Percentiles rank a stretch among this genome's conserved stretches.
These are phyloP conservation scores for Vigna radiata DNA, from an alignment of 306 rosid genomes.

Conservation along the genomic window DNA sequence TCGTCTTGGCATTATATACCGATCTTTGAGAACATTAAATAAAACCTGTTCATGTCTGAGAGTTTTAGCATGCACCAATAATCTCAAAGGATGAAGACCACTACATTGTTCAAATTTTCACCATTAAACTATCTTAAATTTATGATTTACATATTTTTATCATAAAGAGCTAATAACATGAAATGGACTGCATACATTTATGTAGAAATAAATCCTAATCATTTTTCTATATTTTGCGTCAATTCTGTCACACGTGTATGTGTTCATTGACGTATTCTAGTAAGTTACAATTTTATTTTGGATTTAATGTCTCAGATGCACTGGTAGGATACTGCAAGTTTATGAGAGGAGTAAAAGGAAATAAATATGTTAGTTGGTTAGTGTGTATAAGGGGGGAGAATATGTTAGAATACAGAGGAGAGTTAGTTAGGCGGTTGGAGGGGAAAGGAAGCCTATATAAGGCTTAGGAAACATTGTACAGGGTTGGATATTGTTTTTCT, in stretches of 20 bases:
- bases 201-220: neutral
- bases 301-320: no score
- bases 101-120: slow-evolving; percentile 17
- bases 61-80: slow-evolving; percentile 33
- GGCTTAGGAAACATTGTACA: no score
- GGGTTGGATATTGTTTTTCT: no score
- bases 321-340: no score
- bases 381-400: no score
- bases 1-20: slow-evolving; percentile 84
- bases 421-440: no score
- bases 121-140: slow-evolving; percentile 18
- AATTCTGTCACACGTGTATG: neutral
- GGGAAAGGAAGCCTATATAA: no score
- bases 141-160: slow-evolving; percentile 18
- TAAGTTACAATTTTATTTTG: no score
- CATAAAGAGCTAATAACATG: slow-evolving; percentile 2
- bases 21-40: slow-evolving; percentile 74
- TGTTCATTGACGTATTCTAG: no score
- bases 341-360: no score
- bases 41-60: slow-evolving; percentile 70
- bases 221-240: neutral
- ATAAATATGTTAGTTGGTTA: no score
- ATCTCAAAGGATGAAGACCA: neutral
- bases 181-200: slow-evolving; percentile 1
- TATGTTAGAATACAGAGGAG: no score